Conservation (phyloP, 108 stramenopile species). For the Epipyxis sp. region DNA sequence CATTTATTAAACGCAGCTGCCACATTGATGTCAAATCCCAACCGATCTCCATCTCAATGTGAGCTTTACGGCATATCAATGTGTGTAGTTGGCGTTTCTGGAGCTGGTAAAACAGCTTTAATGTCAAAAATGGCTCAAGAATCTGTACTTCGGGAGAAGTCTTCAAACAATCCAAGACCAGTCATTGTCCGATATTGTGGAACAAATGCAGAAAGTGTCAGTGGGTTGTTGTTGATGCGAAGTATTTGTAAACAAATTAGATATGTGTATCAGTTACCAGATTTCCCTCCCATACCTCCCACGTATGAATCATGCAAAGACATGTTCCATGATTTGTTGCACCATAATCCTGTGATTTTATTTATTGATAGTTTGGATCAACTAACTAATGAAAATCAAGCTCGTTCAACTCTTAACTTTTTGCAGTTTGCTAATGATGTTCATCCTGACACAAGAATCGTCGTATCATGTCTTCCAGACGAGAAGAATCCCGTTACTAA, state of each 20-base stretch:
- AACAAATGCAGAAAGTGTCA: background rate
- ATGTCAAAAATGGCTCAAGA: constrained; percentile 10
- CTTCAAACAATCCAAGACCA: background rate
- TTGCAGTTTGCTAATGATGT: background rate
- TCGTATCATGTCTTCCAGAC: constrained; percentile 10
- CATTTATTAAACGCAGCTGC: background rate
- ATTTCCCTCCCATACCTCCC: too few relatives aligned
- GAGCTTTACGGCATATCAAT: too few relatives aligned
- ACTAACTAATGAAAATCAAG: background rate
- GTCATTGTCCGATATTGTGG: constrained; percentile 27
- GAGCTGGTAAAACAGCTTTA: constrained; percentile 16
- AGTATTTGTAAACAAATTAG: background rate
- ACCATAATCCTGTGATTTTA: background rate
- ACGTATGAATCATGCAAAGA: background rate
- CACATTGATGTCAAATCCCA: background rate
- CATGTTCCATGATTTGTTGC: background rate
- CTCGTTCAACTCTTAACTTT: background rate
- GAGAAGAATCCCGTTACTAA: constrained; percentile 1
- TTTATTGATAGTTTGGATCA: constrained; percentile 30
- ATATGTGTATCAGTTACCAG: too few relatives aligned
- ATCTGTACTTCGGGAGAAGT: background rate
- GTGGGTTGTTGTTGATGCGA: constrained; percentile 1
- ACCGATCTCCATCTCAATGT: background rate
- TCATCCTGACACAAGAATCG: constrained; percentile 11
- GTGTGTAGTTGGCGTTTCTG: background rate